Base-by-base conservation (phyloP, 257 asterid species). In the Orobanche coerulescens region DNA sequence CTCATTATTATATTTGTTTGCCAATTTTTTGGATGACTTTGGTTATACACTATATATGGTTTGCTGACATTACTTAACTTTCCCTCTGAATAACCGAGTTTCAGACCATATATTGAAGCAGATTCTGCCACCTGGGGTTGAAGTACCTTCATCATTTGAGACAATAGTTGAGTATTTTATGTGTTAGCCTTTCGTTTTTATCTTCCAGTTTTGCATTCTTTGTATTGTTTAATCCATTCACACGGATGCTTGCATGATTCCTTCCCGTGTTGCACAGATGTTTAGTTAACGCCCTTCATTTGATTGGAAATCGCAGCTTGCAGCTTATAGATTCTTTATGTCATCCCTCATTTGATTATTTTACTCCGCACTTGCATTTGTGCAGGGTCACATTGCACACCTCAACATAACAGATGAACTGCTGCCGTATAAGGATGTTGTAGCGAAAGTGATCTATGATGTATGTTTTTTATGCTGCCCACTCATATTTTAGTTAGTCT, bases 351-450 rank as follows among this genome's bases (percentile, higher is more conserved):
- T 47, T 44, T 64, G 59, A 34, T 77, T 73, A 71, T 52, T 51
- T 49, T 61, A 28, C 39, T 48, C 62, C 34, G 16, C 19, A 12
- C 47, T 59, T 62, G 33, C 11, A 22, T 58, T 52, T 66, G 40
- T 85, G 84, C 96, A 92, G 98, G 98, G 98, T 68, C 96, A 88
- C 53, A 64, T 92, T 75, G 95, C 96, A 53, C 98, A 92, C 78
- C 74, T 92, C 78, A 92, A 92, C 79, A 79, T 92, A 68, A 66
- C 81, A 26, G 95, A 86, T 61, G 97, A 92, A 37, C 75, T 86
- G 61, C 91, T 92, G 60, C 91, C 87, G 23, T 81, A 84, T 75
- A 88, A 86, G 86, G 84, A 84, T 56, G 84, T 86, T 44, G 74
- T 88, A 64, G 96, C 97, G 34, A 86, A 86, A 83, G 95, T 92